Evolutionary conservation across 73 alveolate genomes (phyloP).

Genomic region (Paraurostyla sp.): DNA sequence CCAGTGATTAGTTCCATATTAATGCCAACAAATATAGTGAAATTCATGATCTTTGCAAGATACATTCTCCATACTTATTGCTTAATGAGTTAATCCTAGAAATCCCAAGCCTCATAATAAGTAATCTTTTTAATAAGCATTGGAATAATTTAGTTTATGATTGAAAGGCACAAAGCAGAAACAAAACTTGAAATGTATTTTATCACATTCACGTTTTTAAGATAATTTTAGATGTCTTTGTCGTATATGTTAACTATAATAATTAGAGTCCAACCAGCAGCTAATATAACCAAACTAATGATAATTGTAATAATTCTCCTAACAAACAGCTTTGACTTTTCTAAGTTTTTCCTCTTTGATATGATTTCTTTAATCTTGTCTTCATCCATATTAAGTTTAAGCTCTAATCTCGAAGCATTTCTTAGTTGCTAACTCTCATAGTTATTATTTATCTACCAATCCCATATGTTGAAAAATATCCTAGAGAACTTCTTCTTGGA

Average conservation of each 20-base stretch:
- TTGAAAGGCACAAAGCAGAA: constrained; percentile 55
- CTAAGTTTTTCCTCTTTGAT: constrained; percentile 63
- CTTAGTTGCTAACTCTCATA: constrained; percentile 57
- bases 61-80: constrained; percentile 77
- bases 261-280: constrained; percentile 73
- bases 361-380: constrained; percentile 63
- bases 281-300: constrained; percentile 30
- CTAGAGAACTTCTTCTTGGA: constrained; percentile 63
- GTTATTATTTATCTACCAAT: constrained; percentile 59
- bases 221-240: background rate
- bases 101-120: constrained; percentile 71
- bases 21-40: constrained; percentile 64
- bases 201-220: background rate
- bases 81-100: constrained; percentile 46
- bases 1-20: constrained; percentile 66
- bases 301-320: constrained; percentile 61
- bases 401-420: constrained; percentile 32
- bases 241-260: constrained; percentile 52
- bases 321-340: constrained; percentile 58
- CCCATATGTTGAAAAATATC: constrained; percentile 75
- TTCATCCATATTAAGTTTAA: constrained; percentile 66
- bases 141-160: constrained; percentile 72
- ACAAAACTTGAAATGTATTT: background rate
- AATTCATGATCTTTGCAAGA: constrained; percentile 70
- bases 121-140: constrained; percentile 69